phyloP scores from a whole-genome alignment of 1,284 basidiomycete species.

The Pascua guehoae region DNA sequence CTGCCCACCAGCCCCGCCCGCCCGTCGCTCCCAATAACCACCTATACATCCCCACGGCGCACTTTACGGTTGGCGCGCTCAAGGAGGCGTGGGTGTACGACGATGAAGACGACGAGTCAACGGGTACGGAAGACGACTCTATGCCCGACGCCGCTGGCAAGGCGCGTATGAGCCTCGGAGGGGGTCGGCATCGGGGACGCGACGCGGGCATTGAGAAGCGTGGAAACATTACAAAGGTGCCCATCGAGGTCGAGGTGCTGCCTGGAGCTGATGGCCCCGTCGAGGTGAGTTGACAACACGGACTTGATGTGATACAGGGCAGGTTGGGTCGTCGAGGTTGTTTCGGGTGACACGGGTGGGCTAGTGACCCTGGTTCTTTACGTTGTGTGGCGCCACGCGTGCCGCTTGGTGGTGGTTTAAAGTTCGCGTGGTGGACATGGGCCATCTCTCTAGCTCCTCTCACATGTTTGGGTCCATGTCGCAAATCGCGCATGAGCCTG shows the following conservation, averaged over 20 bases:
- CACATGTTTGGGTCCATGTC: neutral
- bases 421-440: neutral
- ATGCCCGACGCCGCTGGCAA: slow-evolving; percentile 18
- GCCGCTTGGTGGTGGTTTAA: no score
- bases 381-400: no score
- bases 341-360: no score
- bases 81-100: slow-evolving; percentile 96
- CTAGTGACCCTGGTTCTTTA: no score
- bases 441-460: neutral
- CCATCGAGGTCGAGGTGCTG: slow-evolving; percentile 43
- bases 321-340: no score
- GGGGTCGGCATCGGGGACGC: slow-evolving; percentile 35
- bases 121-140: slow-evolving; percentile 52
- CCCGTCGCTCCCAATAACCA: slow-evolving; percentile 20
- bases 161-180: slow-evolving; percentile 46
- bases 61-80: slow-evolving; percentile 78
- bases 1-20: slow-evolving; percentile 57
- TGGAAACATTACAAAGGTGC: slow-evolving; percentile 79
- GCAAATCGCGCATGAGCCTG: neutral
- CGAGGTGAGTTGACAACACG: slow-evolving; percentile 18
- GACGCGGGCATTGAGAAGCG: slow-evolving; percentile 50
- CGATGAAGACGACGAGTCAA: slow-evolving; percentile 73
- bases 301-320: no score
- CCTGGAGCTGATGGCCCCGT: slow-evolving; percentile 15
- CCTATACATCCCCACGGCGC: slow-evolving; percentile 65